Conservation (phyloP, 345 rosid species). For the Viola odorata region DNA sequence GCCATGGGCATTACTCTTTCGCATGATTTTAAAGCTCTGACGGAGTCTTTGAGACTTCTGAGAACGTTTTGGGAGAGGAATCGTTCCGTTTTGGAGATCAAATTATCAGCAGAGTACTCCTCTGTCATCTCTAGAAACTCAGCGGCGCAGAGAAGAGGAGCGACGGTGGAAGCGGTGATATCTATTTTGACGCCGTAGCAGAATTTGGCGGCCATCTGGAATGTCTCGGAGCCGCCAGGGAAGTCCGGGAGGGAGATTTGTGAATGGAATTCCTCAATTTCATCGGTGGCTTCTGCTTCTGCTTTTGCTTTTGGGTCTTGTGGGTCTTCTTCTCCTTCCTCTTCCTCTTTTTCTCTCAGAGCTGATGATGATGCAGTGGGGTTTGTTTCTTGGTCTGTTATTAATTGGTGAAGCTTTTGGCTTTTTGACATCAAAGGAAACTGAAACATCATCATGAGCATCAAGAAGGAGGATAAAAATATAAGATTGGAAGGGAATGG, state of each 20-base stretch:
- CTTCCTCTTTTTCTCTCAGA: no score
- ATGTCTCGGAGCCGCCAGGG: constrained; percentile 86
- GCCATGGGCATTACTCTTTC: constrained; percentile 48
- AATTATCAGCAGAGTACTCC: constrained; percentile 70
- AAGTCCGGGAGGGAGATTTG: constrained; percentile 58
- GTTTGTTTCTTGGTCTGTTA: constrained; percentile 64
- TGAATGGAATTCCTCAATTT: constrained; percentile 29
- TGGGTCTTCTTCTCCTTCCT: constrained; percentile 2
- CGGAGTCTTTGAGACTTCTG: constrained; percentile 62
- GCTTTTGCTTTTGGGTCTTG: constrained; percentile 14
- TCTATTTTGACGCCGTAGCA: constrained; percentile 91
- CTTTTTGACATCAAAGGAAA: constrained; percentile 94
- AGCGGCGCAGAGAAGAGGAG: constrained; percentile 84
- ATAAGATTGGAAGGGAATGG: neutral
- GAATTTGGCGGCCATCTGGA: constrained; percentile 86
- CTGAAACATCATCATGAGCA: constrained; percentile 31
- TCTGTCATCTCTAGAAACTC: constrained; percentile 88
- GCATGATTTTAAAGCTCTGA: constrained; percentile 76
- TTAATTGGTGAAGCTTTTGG: constrained; percentile 61
- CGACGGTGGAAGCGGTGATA: constrained; percentile 53
- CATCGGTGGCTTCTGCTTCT: constrained; percentile 30
- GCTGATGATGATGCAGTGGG: constrained; percentile 6
- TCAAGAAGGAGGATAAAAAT: neutral
- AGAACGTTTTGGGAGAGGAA: constrained; percentile 63
- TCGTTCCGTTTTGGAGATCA: constrained; percentile 59